phyloP scores from a whole-genome alignment of 1,139 yeast species.

The Zygoascus sp. region DNA sequence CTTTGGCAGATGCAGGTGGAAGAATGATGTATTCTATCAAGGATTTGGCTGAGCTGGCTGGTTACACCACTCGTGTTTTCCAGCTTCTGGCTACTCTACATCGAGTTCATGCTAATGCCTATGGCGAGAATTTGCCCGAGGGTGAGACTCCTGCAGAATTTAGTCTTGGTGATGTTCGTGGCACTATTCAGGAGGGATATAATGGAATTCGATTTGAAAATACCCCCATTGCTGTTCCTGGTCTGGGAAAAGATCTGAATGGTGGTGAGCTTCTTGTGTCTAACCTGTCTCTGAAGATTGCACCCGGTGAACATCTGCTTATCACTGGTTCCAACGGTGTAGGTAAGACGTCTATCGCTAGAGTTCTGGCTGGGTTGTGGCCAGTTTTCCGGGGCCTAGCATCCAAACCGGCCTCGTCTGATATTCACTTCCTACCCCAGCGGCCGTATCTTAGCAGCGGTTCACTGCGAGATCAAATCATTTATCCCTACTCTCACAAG shows the following conservation, averaged over 20 bases:
- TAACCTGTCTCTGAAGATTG: constrained; percentile 59
- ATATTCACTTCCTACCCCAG: constrained; percentile 75
- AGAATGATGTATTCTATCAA: constrained; percentile 92
- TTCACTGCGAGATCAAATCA: constrained; percentile 79
- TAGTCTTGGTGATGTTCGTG: constrained; percentile 53
- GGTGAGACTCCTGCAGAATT: constrained; percentile 19
- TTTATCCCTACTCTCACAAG: constrained; percentile 74
- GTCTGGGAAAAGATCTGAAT: constrained; percentile 32
- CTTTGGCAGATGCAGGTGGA: constrained; percentile 95
- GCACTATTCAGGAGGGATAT: constrained; percentile 76
- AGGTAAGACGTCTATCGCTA: constrained; percentile 83
- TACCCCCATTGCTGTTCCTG: constrained; percentile 77
- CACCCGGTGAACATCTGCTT: constrained; percentile 65
- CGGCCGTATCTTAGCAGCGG: constrained; percentile 75
- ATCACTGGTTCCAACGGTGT: constrained; percentile 85
- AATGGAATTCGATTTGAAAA: constrained; percentile 79
- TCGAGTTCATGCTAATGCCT: constrained; percentile 62
- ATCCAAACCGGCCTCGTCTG: constrained; percentile 72
- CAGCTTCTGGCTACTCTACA: constrained; percentile 70
- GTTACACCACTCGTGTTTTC: constrained; percentile 84
- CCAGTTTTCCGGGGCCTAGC: constrained; percentile 80
- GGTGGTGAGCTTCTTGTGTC: constrained; percentile 48
- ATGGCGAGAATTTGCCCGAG: constrained; percentile 19
- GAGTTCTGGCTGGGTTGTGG: constrained; percentile 88
- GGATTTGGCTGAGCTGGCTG: constrained; percentile 87